Base-by-base conservation (phyloP, 192 early-diverging fungal species). In the Obelidium mucronatum region DNA sequence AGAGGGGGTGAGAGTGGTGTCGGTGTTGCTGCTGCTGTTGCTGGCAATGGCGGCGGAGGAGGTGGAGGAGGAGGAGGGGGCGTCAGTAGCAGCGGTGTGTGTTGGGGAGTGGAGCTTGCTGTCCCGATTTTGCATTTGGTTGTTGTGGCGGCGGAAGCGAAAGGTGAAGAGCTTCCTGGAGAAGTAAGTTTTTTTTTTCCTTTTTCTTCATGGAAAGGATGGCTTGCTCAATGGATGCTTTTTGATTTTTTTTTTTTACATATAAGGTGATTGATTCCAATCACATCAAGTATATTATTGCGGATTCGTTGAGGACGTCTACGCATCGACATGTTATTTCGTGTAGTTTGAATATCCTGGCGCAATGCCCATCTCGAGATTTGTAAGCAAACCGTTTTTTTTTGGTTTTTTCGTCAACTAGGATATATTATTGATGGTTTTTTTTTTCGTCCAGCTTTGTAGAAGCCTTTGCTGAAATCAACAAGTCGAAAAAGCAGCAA, bases 381-480 rank as follows among this genome's bases (percentile, higher is more conserved):
- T 72, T 42, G 69, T 72, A 37, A 35, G 69, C n/a, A n/a, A n/a
- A n/a, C n/a, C 22, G 34, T 72, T 72, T 71, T 58, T 58, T 24
- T 64, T 39, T 39, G 17, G 28, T 67, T 34, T 48, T 58, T 58
- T 58, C 8, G 24, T 8, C 30, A 8, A 8, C 55, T 31, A 24
- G 55, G 22, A 8, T 58, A 22, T 58, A 22, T 22, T 31, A 5
- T 58, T 8, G 22, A 24, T 8, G 55, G 55, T 35, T 19, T 52
- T 69, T 11, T 36, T n/a, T n/a, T n/a, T n/a, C n/a, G n/a, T n/a
- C n/a, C n/a, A 72, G 69, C 31, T 72, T 72, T 36, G 69, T 72
- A 11, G 13, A n/a, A 1, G 36, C 40, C 5, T 72, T 72, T 55
- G 51, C 28, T 15, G 22, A 58, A 8, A 36, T 59, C 15, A 72